These are phyloP conservation scores for Salix caprea DNA, from an alignment of 345 rosid genomes.

Conservation along the genomic window DNA sequence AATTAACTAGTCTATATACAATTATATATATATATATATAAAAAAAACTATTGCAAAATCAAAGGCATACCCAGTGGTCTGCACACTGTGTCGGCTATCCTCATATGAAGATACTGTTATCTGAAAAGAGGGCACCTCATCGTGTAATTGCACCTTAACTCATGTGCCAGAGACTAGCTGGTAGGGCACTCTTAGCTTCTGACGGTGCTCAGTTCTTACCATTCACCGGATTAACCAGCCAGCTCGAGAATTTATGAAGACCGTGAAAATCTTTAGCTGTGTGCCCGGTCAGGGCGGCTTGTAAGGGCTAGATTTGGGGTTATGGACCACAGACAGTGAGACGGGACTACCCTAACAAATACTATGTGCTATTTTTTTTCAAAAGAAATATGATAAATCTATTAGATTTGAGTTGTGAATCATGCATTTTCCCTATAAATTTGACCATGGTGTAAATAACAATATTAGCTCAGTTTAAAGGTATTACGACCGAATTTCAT, in stretches of 20 bases:
- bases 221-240: not conserved
- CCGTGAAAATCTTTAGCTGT: not conserved
- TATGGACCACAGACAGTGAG: not conserved
- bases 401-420: no score
- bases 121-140: not conserved
- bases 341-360: not conserved
- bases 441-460: no score
- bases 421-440: no score
- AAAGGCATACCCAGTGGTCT: not conserved
- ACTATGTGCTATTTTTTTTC: not conserved
- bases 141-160: not conserved
- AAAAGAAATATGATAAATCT: not conserved
- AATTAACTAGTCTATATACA: no score
- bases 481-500: no score
- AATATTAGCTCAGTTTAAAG: no score
- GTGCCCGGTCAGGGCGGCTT: slow-evolving; percentile 25
- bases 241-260: not conserved
- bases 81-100: not conserved
- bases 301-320: not conserved
- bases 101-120: not conserved
- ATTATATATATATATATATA: no score
- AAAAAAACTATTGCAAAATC: not conserved
- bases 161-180: not conserved
- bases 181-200: not conserved
- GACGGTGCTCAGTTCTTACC: not conserved